Evolutionary conservation across 306 rosid genomes (phyloP), one percentile per base, ranked within the genome.

Genomic region (Vigna nakashimae): DNA sequence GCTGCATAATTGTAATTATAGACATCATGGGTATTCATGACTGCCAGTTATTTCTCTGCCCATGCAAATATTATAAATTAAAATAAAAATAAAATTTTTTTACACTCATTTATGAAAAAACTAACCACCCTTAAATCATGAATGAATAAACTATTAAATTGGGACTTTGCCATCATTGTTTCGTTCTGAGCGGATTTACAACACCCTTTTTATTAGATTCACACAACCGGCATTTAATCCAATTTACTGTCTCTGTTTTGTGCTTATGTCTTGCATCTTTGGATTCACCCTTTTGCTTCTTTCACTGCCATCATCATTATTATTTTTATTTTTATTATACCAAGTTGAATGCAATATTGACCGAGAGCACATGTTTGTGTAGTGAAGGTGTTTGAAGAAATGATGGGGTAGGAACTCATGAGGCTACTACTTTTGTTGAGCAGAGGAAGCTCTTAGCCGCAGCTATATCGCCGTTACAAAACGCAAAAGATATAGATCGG

Each of bases 1-100:
- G 64, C 90, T 88, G 88, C 89, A 89, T 91, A 87, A 90, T 91
- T 89, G 98, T 91, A 96, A 91, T 96, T 96, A 96, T 91, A 87
- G 84, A 85, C 84, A 83, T 82, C 90, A 86, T 4, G 38, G 38
- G 81, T 80, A 79, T 88, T 88, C 88, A 89, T 92, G 91, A 92
- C 85, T 88, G 96, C 92, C 82, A 79, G 88, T 87, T 84, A 74
- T 88, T 67, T 74, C 68, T 79, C 63, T 80, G 82, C 71, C 89
- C 86, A 89, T 93, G 87, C 89, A 91, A 77, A 64, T 77, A 45
- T 45, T 65, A 11, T n/a, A 3, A 30, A 26, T 26, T 26, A 26
- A 26, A 26, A 26, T 26, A 26, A 26, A 20, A 26, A 26, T 26
- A 0, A 26, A 26, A 75, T 81, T 83, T 71, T 88, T 88, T 81